A percentile compares a stretch with the other conserved stretches of the same genome.
phyloP scores from a whole-genome alignment of 73 alveolate species.

The Paramecium primaurelia region DNA sequence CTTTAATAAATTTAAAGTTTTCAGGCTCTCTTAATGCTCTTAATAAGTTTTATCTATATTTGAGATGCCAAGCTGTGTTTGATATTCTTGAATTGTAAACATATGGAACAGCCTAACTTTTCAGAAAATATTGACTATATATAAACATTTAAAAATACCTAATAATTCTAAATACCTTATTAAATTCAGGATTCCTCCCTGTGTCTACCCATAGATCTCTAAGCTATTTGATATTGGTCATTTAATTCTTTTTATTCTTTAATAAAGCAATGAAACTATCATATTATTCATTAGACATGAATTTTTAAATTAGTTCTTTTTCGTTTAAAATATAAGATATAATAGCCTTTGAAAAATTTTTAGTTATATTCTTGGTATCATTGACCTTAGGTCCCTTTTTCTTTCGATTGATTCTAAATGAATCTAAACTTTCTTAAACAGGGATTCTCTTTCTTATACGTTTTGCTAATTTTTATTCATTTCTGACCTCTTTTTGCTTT shows the following conservation, averaged over 20 bases:
- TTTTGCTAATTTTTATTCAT: neutral
- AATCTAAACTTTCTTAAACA: neutral
- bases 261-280: neutral
- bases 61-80: constrained; percentile 37
- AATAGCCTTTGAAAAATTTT: constrained; percentile 57
- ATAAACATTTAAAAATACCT: neutral
- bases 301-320: neutral
- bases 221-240: constrained; percentile 34
- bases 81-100: constrained; percentile 35
- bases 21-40: constrained; percentile 18
- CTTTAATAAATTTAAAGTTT: constrained; percentile 41
- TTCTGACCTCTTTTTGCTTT: neutral
- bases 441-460: neutral
- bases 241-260: neutral
- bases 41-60: constrained; percentile 1
- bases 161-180: constrained; percentile 9
- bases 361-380: constrained; percentile 56
- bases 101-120: neutral
- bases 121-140: neutral
- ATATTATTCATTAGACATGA: neutral
- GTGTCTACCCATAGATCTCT: constrained; percentile 34
- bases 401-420: neutral
- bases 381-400: constrained; percentile 36
- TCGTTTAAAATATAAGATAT: constrained; percentile 44
- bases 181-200: neutral